Evolutionary conservation across 2,329 filamentous ascomycete species (phyloP).

Genomic region (Colletotrichum neosansevieriae): DNA sequence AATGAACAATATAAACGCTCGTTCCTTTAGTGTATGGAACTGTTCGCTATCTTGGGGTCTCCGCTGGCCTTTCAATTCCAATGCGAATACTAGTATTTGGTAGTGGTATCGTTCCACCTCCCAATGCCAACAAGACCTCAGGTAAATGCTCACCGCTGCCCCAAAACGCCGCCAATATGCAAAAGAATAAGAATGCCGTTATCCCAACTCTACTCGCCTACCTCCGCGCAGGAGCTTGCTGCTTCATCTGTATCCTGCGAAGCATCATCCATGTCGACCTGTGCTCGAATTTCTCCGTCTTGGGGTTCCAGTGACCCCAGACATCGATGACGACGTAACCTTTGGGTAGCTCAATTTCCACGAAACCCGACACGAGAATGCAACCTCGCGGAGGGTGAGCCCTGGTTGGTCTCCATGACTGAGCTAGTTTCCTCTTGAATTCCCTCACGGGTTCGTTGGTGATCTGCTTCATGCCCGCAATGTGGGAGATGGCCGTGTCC

Average conservation of each 20-base stretch:
- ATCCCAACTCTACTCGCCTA: neutral
- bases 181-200: constrained; percentile 4
- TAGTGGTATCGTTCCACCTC: constrained; percentile 5
- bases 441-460: constrained; percentile 37
- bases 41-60: neutral
- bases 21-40: constrained; percentile 23
- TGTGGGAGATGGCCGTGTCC: constrained; percentile 39
- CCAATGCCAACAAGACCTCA: constrained; percentile 25
- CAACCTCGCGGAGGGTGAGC: constrained; percentile 62
- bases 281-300: constrained; percentile 57
- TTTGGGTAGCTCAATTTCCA: constrained; percentile 63
- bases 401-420: constrained; percentile 60
- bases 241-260: constrained; percentile 41
- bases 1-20: constrained; percentile 31
- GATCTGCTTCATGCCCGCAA: constrained; percentile 39
- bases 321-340: constrained; percentile 65
- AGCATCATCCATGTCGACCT: constrained; percentile 29
- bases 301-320: constrained; percentile 67
- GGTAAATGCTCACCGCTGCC: constrained; percentile 25
- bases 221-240: constrained; percentile 31
- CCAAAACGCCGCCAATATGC: constrained; percentile 35
- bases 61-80: constrained; percentile 5
- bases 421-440: constrained; percentile 37
- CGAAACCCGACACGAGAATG: constrained; percentile 65
- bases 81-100: constrained; percentile 3